Evolutionary conservation across 2,329 filamentous ascomycete genomes (phyloP), one percentile per base, ranked within the genome.

Genomic region (Phoma sp.): DNA sequence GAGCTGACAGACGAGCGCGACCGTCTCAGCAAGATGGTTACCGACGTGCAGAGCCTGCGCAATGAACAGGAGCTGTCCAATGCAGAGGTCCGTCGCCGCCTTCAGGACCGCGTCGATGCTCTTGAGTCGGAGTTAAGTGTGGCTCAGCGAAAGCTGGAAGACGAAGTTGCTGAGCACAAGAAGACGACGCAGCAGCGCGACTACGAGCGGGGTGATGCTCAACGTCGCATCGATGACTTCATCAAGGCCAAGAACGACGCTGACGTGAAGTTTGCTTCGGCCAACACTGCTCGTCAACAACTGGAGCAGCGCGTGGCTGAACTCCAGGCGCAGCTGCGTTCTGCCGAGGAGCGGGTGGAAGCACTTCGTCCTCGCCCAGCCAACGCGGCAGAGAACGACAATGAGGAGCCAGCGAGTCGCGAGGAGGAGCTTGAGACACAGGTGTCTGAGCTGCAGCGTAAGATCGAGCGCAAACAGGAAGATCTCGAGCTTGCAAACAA

Each of bases 181-280:
- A 93, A 96, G 72, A 79, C 89, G 30, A 83, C 89, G 55, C 80
- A 95, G 45, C 87, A 93, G 52, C 92, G 96, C 67, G 93, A 98
- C 68, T 97, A 90, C 59, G 95, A 99, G 57, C 85, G 89, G 37
- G 89, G 91, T 61, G 91, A 98, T 71, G 87, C 85, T 45, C 91
- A 96, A 72, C 95, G 92, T 75, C 87, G 93, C 46, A 95, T 98
- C 57, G 93, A 99, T 62, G 93, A 98, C 67, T 84, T 99, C 40
- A 89, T 93, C 59, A 82, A 87, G 29, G 93, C 86, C 65, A 80
- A 97, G 36, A 83, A 90, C 62, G 86, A 91, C 57, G 86, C 88
- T 45, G 90, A 93, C 39, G 93, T 98, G 73, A 92, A 97, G 65
- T 84, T 96, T 46, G 86, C 95, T 40, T 87, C 88, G 24, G 86